These are phyloP conservation scores for Lipomyces lipofer DNA, from an alignment of 805 yeast genomes.

Conservation along the genomic window DNA sequence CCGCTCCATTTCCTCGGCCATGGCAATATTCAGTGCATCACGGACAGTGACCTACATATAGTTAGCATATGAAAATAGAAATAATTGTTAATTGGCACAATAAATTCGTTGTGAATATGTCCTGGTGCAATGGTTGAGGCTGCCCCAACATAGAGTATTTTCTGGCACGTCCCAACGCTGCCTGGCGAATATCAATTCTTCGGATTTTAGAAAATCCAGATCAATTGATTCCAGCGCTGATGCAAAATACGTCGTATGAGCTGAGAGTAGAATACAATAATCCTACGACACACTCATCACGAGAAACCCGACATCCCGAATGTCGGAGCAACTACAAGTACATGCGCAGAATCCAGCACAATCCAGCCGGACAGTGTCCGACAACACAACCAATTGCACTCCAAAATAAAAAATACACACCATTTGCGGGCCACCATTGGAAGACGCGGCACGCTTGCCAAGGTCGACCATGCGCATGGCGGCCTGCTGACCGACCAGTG, in stretches of 20 bases:
- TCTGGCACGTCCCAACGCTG: neutral
- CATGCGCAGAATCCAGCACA: no score
- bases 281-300: no score
- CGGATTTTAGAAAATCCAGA: no score
- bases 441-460: conserved; percentile 34
- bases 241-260: no score
- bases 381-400: neutral
- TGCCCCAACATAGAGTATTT: neutral
- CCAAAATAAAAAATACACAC: conserved; percentile 28
- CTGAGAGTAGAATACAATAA: no score
- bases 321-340: no score
- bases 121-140: no score
- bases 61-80: neutral
- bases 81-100: no score
- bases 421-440: conserved; percentile 38
- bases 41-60: conserved; percentile 72
- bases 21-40: conserved; percentile 92
- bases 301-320: no score
- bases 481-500: conserved; percentile 36
- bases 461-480: conserved; percentile 38
- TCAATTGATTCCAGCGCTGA: no score
- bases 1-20: conserved; percentile 96
- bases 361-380: no score
- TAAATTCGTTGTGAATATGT: neutral
- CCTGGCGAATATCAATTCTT: neutral